Evolutionary conservation across 345 rosid genomes (phyloP).

Genomic region (Stellera chamaejasme): DNA sequence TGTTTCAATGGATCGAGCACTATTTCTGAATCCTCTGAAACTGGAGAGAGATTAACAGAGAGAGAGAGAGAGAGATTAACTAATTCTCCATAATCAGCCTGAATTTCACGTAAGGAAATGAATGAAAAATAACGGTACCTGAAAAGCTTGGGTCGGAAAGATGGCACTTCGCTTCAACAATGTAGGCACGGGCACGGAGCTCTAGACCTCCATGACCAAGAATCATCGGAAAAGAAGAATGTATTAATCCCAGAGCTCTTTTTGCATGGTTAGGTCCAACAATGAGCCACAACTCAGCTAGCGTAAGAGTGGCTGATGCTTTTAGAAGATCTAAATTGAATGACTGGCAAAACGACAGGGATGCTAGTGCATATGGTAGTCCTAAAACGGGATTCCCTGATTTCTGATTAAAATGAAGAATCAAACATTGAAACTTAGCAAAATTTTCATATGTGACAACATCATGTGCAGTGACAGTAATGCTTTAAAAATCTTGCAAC

Average conservation of each 20-base stretch:
- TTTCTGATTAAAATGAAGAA: conserved; percentile 38
- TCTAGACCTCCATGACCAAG: conserved; percentile 98
- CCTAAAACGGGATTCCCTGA: conserved; percentile 95
- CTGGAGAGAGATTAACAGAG: conserved; percentile 27
- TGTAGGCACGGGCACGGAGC: conserved; percentile 82
- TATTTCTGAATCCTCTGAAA: conserved; percentile 44
- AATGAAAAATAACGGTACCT: conserved; percentile 34
- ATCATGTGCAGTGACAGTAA: too few species aligned
- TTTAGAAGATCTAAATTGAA: conserved; percentile 94
- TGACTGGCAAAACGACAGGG: conserved; percentile 92
- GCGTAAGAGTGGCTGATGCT: conserved; percentile 85
- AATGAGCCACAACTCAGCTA: conserved; percentile 91
- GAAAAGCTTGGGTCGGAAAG: conserved; percentile 76
- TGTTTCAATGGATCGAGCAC: conserved; percentile 76
- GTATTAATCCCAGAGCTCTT: conserved; percentile 61
- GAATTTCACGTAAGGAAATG: not conserved
- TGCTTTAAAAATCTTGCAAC: too few species aligned
- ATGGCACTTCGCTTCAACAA: conserved; percentile 86
- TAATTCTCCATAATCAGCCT: too few species aligned
- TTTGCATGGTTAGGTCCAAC: conserved; percentile 80
- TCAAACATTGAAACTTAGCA: not conserved
- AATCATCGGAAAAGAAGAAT: conserved; percentile 75
- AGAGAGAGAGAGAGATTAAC: not conserved
- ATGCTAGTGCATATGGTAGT: conserved; percentile 88
- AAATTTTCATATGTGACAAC: too few species aligned